phyloP scores from a whole-genome alignment of 1,139 yeast species.

The Kurtzmaniella natalensis region DNA sequence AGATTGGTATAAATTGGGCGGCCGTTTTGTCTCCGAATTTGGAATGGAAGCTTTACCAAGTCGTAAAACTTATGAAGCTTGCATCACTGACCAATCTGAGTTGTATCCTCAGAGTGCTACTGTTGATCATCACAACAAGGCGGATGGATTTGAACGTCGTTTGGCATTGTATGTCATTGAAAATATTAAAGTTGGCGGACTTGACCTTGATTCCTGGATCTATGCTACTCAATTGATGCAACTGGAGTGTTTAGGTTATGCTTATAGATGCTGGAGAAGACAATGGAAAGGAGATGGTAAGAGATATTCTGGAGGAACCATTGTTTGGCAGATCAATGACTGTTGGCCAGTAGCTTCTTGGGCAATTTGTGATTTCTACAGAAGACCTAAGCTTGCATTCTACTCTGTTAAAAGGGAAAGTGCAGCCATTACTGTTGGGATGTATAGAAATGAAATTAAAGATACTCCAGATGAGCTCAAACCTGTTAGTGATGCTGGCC shows the following conservation, averaged over 20 bases:
- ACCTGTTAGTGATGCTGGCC: slow-evolving; percentile 30
- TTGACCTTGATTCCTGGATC: slow-evolving; percentile 38
- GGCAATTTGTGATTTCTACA: slow-evolving; percentile 39
- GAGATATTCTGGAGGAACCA: slow-evolving; percentile 35
- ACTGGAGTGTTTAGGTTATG: slow-evolving; percentile 44
- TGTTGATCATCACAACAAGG: slow-evolving; percentile 39
- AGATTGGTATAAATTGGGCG: slow-evolving; percentile 34
- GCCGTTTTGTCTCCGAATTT: slow-evolving; percentile 44
- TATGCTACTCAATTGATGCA: slow-evolving; percentile 49
- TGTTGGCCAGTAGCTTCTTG: slow-evolving; percentile 50
- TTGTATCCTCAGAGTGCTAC: slow-evolving; percentile 32
- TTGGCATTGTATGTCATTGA: slow-evolving; percentile 43
- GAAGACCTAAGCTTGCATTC: slow-evolving; percentile 40
- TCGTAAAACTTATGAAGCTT: slow-evolving; percentile 20
- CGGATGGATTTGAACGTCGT: slow-evolving; percentile 42
- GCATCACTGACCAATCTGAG: slow-evolving; percentile 28
- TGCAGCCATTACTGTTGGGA: slow-evolving; percentile 29
- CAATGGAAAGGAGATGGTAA: slow-evolving; percentile 28
- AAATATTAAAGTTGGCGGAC: slow-evolving; percentile 27
- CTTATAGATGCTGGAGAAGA: slow-evolving; percentile 43
- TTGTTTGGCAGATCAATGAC: slow-evolving; percentile 51
- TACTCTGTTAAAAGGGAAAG: slow-evolving; percentile 44
- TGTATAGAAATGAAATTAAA: slow-evolving; percentile 24
- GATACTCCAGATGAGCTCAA: too few relatives aligned
- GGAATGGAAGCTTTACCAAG: slow-evolving; percentile 43